phyloP scores from a whole-genome alignment of 306 rosid species.

The Cucumis cinereus region DNA sequence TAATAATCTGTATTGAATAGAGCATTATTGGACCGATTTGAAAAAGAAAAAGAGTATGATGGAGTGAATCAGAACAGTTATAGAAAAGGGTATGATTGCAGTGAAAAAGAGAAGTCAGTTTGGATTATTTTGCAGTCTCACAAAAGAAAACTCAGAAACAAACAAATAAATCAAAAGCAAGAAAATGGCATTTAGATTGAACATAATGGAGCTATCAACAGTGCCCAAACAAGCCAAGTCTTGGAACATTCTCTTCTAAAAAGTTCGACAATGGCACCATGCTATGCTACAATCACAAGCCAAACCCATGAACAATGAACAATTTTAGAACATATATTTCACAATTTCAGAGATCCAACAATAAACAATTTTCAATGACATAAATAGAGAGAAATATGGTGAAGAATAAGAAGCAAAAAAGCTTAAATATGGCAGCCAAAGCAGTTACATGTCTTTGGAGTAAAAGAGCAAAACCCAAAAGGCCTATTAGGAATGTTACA shows the following conservation, averaged over 20 bases:
- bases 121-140: neutral
- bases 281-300: neutral
- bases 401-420: constrained; percentile 1
- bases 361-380: neutral
- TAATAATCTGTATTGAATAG: too few relatives aligned
- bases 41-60: neutral
- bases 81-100: neutral
- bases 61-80: neutral
- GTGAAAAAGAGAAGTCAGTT: neutral
- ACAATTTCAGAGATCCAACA: neutral
- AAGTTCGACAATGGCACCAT: neutral
- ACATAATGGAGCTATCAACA: neutral
- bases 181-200: neutral
- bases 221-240: neutral
- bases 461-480: constrained; percentile 95
- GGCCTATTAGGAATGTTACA: constrained; percentile 97
- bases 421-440: constrained; percentile 78
- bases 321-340: neutral
- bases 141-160: neutral
- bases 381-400: neutral
- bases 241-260: neutral
- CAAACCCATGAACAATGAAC: neutral
- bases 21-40: neutral
- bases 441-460: constrained; percentile 98
- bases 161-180: neutral